phyloP scores from a whole-genome alignment of 106 monocot genomes.

The Alisma plantagoaquatica region DNA sequence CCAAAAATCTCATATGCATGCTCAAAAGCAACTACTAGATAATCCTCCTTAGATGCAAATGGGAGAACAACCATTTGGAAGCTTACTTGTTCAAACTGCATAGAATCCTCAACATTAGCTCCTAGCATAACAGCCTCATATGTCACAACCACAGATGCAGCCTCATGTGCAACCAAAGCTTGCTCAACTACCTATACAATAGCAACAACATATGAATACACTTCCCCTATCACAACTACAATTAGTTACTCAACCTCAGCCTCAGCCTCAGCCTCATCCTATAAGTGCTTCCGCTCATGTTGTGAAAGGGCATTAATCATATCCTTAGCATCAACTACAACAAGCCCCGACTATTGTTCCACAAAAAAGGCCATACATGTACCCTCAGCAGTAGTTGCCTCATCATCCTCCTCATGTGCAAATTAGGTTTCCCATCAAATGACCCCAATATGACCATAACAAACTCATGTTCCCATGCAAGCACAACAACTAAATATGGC shows the following conservation, averaged over 20 bases:
- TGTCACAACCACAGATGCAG: slow-evolving; percentile 13
- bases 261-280: slow-evolving; percentile 23
- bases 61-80: not conserved
- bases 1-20: slow-evolving; percentile 14
- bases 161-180: slow-evolving; percentile 20
- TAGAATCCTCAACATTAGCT: slow-evolving; percentile 16
- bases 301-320: slow-evolving; percentile 58
- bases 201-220: slow-evolving; percentile 18
- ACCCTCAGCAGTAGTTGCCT: slow-evolving; percentile 36
- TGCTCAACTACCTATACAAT: slow-evolving; percentile 7
- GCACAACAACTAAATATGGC: slow-evolving; percentile 24
- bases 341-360: slow-evolving; percentile 22
- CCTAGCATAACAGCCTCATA: slow-evolving; percentile 19
- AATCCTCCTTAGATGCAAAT: slow-evolving; percentile 8
- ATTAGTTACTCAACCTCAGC: slow-evolving; percentile 12
- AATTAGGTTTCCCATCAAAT: no score
- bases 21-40: slow-evolving; percentile 21
- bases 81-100: slow-evolving; percentile 7
- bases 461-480: slow-evolving; percentile 29
- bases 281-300: slow-evolving; percentile 26
- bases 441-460: slow-evolving; percentile 37
- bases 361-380: slow-evolving; percentile 37
- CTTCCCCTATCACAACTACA: slow-evolving; percentile 14
- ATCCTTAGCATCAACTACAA: slow-evolving; percentile 35
- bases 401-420: slow-evolving; percentile 11